Base-by-base conservation (phyloP, 305 asterid genomes). In the Euphrasia arctica region DNA sequence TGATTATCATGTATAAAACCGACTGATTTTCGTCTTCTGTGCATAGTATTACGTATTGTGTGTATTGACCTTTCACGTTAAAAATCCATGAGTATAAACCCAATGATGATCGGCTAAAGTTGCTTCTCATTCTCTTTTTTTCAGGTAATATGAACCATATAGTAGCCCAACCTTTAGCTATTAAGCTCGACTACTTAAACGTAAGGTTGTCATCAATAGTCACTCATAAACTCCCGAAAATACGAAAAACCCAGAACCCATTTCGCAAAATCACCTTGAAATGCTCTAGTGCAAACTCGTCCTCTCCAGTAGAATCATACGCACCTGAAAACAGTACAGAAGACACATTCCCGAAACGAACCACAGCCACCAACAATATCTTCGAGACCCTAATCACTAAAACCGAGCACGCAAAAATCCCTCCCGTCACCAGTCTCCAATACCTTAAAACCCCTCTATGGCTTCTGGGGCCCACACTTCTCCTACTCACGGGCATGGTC, bases 401-500 rank as follows among this genome's bases (percentile, higher is more conserved):
- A 54, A 69, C 80, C 12, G 70, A 85, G 70, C 79, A 70, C 12
- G 8, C 28, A 50, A 18, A 50, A 5, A 15, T 13, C 18, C 55
- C 0, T 47, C 54, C 18, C 54, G 5, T 14, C 18, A 3, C 54
- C 54, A 11, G 75, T 69, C 52, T 78, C 65, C 72, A 63, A 41
- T 75, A 66, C 76, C 78, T 90, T 15, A 78, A 65, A 72, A 74
- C 80, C 89, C 84, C 87, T 25, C 73, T 93, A 62, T 93, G 94
- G 95, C 62, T 93, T 73, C 82, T 93, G 1, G 98, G 98, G 45
- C 97, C 97, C 0, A 73, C 75, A 6, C 67, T 90, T 63, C 96
- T 93, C 65, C 69, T 92, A 34, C 80, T 77, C 78, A 90, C 98
- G 0, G 97, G 96, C 51, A 81, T 93, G 66, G 96, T 85, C 5